phyloP scores from a whole-genome alignment of 345 rosid species.

The Eucalyptus erythrocorys region DNA sequence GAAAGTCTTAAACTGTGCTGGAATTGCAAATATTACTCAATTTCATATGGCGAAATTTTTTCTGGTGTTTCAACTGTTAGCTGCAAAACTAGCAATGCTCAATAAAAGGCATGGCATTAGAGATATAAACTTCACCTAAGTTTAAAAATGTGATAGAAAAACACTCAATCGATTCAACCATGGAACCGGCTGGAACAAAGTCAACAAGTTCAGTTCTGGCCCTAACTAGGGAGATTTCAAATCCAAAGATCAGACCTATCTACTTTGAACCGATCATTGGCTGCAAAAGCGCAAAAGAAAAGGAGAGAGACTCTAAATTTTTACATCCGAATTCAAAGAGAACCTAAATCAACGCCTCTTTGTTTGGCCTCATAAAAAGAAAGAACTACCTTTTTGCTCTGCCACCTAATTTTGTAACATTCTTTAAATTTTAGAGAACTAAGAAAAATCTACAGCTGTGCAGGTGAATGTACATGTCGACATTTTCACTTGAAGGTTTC shows the following conservation, averaged over 20 bases:
- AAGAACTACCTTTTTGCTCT: neutral
- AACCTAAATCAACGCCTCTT: neutral
- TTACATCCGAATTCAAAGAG: neutral
- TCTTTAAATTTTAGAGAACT: neutral
- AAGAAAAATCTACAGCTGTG: neutral
- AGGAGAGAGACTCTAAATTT: neutral
- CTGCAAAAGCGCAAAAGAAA: neutral
- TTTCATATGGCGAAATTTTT: too few species aligned
- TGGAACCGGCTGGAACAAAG: neutral
- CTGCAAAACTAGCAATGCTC: neutral
- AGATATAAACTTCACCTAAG: neutral
- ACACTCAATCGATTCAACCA: neutral
- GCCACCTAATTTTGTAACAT: neutral
- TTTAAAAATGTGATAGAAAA: too few species aligned
- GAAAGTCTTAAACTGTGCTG: neutral
- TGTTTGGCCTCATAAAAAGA: neutral
- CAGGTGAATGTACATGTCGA: neutral
- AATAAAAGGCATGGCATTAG: neutral
- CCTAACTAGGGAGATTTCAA: neutral
- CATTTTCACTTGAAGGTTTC: neutral
- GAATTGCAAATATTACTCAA: neutral
- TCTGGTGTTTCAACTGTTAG: neutral
- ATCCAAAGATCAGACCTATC: neutral
- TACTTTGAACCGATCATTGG: neutral
- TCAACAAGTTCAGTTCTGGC: neutral